Evolutionary conservation across 2,329 filamentous ascomycete genomes (phyloP), one percentile per base, ranked within the genome.

Genomic region (Trichophyton equinum): DNA sequence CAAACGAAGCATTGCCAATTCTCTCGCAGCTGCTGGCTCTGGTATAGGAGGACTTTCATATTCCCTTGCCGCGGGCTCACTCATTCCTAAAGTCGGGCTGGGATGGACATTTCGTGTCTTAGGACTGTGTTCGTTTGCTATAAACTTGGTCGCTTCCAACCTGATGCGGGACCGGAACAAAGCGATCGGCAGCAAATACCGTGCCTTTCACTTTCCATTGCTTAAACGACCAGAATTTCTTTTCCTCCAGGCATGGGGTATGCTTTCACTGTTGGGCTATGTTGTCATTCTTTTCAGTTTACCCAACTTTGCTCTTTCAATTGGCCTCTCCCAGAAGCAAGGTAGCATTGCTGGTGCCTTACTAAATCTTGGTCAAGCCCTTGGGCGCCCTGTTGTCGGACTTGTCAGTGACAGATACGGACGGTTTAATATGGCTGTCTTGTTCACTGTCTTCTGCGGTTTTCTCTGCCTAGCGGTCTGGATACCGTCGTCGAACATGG

Each of bases 201-300:
- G 77, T 25, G 76, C 78, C 1, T 83, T 85, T 65, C 79, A 83
- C 66, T 68, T 77, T 25, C 72, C 74, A 2, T 68, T 85, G 4
- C 79, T 86, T 65, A 76, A 73, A 49, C 75, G 77, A 1, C 71
- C 75, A 0, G 80, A 86, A 64, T 83, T 84, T 62, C 62, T 82
- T 3, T 75, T 85, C 0, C 73, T 86, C n/a, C 73, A 84, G 22
- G 73, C 68, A 2, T 87, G 81, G 74, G 83, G 82, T 0, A 77
- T 82, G 62, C 76, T 86, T 63, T 83, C 78, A 58, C 83, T 86
- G 78, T 73, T 88, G 4, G 85, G 82, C 4, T 87, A 87, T 64
- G 81, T 86, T 20, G 81, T 84, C 0, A 71, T 87, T 1, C 75
- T 87, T 1, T 88, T 85, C 72, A 83, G 80, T 2, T 70, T 88